These are phyloP conservation scores for Exophiala viscosa DNA, from an alignment of 2,329 filamentous ascomycete species.

Conservation along the genomic window DNA sequence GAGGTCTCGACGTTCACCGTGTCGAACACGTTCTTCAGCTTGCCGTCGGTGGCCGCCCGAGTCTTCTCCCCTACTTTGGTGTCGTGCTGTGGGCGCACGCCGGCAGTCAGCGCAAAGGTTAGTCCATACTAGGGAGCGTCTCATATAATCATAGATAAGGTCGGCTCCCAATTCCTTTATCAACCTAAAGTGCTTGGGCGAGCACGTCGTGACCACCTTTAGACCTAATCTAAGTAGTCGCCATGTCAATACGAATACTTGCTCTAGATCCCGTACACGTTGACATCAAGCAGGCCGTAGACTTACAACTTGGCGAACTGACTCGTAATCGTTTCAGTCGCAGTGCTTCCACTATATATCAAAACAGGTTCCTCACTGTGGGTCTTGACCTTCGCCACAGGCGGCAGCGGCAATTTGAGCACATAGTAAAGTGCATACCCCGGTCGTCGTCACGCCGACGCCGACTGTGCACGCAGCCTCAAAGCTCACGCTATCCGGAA, in stretches of 20 bases:
- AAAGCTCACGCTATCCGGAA: slow-evolving; percentile 48
- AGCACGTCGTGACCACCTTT: slow-evolving; percentile 36
- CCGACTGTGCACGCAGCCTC: slow-evolving; percentile 54
- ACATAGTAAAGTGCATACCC: slow-evolving; percentile 42
- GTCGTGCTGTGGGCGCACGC: slow-evolving; percentile 3
- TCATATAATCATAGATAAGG: slow-evolving; percentile 36
- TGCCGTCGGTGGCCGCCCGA: slow-evolving; percentile 33
- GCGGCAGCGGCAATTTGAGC: slow-evolving; percentile 28
- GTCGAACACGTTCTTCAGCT: slow-evolving; percentile 36
- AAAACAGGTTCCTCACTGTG: slow-evolving; percentile 28
- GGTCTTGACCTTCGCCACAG: slow-evolving; percentile 26
- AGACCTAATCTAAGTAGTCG: slow-evolving; percentile 27
- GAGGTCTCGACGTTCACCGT: slow-evolving; percentile 32
- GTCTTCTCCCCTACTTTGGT: slow-evolving; percentile 29
- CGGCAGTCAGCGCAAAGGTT: neutral
- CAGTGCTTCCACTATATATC: slow-evolving; percentile 40
- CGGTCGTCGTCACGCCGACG: slow-evolving; percentile 50
- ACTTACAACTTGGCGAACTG: slow-evolving; percentile 39
- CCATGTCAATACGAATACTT: neutral
- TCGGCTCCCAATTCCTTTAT: slow-evolving; percentile 36
- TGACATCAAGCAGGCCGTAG: neutral
- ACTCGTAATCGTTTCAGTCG: slow-evolving; percentile 37
- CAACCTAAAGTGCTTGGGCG: slow-evolving; percentile 36
- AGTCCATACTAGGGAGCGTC: neutral
- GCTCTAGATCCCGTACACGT: neutral